Evolutionary conservation across 2,329 filamentous ascomycete genomes (phyloP).

Genomic region (Aspergillus felis): DNA sequence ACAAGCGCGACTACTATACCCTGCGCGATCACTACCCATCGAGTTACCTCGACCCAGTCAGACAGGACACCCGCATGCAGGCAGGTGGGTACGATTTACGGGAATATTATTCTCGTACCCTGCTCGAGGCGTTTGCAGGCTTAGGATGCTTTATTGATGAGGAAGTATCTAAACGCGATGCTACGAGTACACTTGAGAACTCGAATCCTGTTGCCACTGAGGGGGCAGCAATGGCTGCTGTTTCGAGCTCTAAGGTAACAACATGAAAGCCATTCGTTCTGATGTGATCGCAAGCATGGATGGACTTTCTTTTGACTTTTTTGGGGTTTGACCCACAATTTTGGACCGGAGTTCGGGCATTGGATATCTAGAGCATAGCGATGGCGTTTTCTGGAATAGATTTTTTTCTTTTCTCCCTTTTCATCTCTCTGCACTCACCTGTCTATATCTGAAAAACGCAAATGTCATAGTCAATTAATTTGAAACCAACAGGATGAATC

Average conservation of each 20-base stretch:
- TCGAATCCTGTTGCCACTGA: constrained; percentile 24
- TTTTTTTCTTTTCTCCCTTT: neutral
- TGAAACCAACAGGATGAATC: neutral
- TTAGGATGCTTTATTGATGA: constrained; percentile 83
- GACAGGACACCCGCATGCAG: constrained; percentile 61
- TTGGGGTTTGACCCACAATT: neutral
- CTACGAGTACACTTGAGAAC: constrained; percentile 11
- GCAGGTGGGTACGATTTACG: constrained; percentile 79
- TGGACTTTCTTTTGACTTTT: neutral
- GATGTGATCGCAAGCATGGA: neutral
- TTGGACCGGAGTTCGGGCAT: neutral
- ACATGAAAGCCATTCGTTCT: neutral
- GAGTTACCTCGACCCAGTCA: constrained; percentile 65
- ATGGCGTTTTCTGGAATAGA: constrained; percentile 6
- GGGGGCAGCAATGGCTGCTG: constrained; percentile 28
- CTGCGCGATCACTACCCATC: constrained; percentile 69
- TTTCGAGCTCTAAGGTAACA: neutral
- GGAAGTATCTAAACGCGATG: constrained; percentile 48
- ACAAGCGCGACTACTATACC: constrained; percentile 66
- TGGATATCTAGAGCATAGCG: constrained; percentile 10
- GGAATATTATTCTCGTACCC: constrained; percentile 75
- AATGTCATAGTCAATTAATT: neutral
- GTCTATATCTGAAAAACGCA: neutral
- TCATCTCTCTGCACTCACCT: neutral
- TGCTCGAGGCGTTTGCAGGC: constrained; percentile 88